Evolutionary conservation across 192 early-diverging fungal genomes (phyloP).

Genomic region (Backusella luteola): DNA sequence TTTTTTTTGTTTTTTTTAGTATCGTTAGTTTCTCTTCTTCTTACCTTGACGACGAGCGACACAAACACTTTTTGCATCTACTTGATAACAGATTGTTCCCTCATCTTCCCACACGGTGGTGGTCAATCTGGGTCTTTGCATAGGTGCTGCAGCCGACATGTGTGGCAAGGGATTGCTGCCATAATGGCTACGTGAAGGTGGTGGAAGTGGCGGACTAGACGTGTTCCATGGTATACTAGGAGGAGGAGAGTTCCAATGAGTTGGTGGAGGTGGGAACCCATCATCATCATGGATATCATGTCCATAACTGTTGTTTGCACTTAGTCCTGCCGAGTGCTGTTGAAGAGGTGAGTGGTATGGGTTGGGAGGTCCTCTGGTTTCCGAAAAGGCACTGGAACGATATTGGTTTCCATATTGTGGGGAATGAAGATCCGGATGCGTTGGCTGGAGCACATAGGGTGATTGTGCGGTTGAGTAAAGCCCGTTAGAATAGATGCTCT

Average conservation of each 20-base stretch:
- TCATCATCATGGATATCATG: neutral
- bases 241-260: neutral
- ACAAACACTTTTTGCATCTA: conserved; percentile 75
- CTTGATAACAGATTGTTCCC: conserved; percentile 74
- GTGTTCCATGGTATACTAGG: neutral
- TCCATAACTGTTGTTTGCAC: neutral
- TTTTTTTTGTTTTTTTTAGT: neutral
- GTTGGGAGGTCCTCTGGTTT: neutral
- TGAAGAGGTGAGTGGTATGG: neutral
- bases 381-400: conserved; percentile 20
- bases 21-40: neutral
- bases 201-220: neutral
- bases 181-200: neutral
- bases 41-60: conserved; percentile 69
- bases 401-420: conserved; percentile 13
- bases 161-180: conserved; percentile 17
- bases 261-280: neutral
- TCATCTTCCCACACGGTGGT: conserved; percentile 85
- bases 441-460: conserved; percentile 14
- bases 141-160: conserved; percentile 22
- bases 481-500: conserved; percentile 15
- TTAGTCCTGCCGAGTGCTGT: conserved; percentile 13
- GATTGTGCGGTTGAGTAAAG: conserved; percentile 9
- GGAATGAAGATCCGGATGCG: neutral
- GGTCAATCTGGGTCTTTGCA: conserved; percentile 51